Evolutionary conservation across 805 yeast genomes (phyloP).

Genomic region (Zygosaccharomyces lentus): DNA sequence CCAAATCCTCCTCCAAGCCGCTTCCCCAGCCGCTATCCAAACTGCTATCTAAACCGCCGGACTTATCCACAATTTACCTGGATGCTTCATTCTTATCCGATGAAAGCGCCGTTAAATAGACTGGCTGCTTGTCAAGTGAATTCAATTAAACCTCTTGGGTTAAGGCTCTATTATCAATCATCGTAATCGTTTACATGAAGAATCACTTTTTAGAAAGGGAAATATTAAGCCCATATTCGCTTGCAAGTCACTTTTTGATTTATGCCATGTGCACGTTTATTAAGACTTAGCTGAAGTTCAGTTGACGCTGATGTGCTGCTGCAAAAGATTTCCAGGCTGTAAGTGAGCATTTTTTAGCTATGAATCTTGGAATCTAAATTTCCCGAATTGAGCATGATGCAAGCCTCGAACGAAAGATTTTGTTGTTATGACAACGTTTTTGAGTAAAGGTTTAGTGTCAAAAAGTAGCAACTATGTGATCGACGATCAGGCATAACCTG

Average conservation of each 20-base stretch:
- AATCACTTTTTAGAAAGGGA: not conserved
- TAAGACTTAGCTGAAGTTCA: not conserved
- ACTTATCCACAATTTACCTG: not conserved
- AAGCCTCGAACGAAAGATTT: not conserved
- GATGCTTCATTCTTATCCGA: not conserved
- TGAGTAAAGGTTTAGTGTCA: no score
- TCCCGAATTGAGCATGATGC: no score
- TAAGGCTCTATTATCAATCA: not conserved
- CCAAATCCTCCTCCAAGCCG: slow-evolving; percentile 11
- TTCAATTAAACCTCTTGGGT: not conserved
- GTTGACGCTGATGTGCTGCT: not conserved
- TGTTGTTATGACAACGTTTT: not conserved
- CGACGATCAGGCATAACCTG: not conserved
- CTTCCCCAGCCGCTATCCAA: not conserved
- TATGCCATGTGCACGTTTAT: not conserved
- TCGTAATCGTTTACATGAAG: not conserved
- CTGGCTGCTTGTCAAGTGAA: slow-evolving; percentile 1
- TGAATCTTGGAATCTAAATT: no score
- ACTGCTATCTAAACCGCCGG: not conserved
- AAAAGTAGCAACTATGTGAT: not conserved
- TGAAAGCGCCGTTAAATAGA: not conserved
- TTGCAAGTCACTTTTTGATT: not conserved
- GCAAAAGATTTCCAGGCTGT: no score
- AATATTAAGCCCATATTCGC: not conserved
- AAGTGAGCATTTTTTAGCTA: no score